These are phyloP conservation scores for Pleoardoris graminearum DNA, from an alignment of 2,329 filamentous ascomycete species.

Conservation along the genomic window DNA sequence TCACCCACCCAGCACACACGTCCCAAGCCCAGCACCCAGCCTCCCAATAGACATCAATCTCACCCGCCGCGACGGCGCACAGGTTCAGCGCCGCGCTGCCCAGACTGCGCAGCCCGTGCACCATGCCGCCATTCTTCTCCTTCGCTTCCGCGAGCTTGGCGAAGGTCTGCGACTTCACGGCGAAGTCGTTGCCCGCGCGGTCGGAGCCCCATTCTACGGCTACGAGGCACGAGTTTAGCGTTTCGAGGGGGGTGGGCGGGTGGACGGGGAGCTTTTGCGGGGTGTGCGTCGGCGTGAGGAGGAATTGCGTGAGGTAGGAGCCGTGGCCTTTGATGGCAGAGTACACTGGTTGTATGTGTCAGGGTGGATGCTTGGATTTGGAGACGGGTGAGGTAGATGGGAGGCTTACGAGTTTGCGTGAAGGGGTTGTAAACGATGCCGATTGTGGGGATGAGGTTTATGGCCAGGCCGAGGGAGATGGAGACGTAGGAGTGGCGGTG, in stretches of 20 bases:
- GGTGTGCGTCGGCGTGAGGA: background rate
- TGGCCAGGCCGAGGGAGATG: conserved; percentile 73
- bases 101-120: conserved; percentile 70
- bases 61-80: conserved; percentile 70
- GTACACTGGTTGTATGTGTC: conserved; percentile 54
- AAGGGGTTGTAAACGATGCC: conserved; percentile 84
- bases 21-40: conserved; percentile 86
- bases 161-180: conserved; percentile 70
- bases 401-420: conserved; percentile 54
- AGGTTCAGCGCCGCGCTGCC: conserved; percentile 77
- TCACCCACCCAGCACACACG: conserved; percentile 79
- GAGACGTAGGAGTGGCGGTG: conserved; percentile 74
- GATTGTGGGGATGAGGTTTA: conserved; percentile 64
- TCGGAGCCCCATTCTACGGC: conserved; percentile 75
- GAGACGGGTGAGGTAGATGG: background rate
- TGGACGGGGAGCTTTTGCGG: conserved; percentile 52
- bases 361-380: background rate
- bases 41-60: conserved; percentile 78
- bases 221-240: conserved; percentile 66
- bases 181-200: conserved; percentile 70
- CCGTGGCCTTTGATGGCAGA: conserved; percentile 70
- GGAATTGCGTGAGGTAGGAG: conserved; percentile 52
- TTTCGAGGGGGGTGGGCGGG: conserved; percentile 59
- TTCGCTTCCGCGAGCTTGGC: conserved; percentile 54
- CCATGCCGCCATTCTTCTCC: conserved; percentile 72